Conservation (phyloP, 495 filamentous ascomycete genomes). For the Podospora pseudocomata region DNA sequence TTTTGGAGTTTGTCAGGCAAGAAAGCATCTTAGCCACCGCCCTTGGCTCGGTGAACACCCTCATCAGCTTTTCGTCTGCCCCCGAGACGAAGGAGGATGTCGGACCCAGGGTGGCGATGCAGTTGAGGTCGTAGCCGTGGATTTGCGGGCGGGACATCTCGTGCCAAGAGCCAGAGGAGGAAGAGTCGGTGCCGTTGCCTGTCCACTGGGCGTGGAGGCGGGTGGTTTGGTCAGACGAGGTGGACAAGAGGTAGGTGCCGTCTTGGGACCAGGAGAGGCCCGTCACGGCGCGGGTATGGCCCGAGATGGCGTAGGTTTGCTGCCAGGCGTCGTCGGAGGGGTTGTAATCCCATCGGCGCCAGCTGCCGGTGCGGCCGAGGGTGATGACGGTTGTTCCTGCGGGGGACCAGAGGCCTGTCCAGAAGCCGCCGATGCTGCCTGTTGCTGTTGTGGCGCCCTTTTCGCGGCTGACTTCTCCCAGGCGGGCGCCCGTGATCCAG, state of each 20-base stretch:
- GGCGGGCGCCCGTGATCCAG: slow-evolving; percentile 77
- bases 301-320: slow-evolving; percentile 72
- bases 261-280: slow-evolving; percentile 79
- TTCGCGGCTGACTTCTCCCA: slow-evolving; percentile 89
- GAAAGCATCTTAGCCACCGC: slow-evolving; percentile 71
- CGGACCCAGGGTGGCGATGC: slow-evolving; percentile 68
- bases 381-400: slow-evolving; percentile 68
- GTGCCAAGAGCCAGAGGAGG: slow-evolving; percentile 65
- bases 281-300: slow-evolving; percentile 76
- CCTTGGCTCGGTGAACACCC: slow-evolving; percentile 89
- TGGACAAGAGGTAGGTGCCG: slow-evolving; percentile 83
- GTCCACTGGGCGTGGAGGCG: slow-evolving; percentile 85
- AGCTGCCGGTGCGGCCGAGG: slow-evolving; percentile 87
- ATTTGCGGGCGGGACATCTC: slow-evolving; percentile 95
- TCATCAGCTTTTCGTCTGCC: slow-evolving; percentile 95
- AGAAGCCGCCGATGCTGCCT: slow-evolving; percentile 92
- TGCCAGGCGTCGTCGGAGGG: slow-evolving; percentile 59
- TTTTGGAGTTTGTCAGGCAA: slow-evolving; percentile 58
- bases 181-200: slow-evolving; percentile 24
- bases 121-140: slow-evolving; percentile 97
- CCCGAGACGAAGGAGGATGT: slow-evolving; percentile 80
- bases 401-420: slow-evolving; percentile 91
- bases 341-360: slow-evolving; percentile 71
- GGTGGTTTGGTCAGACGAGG: slow-evolving; percentile 91
- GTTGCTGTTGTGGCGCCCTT: slow-evolving; percentile 96